A percentile compares a stretch with the other conserved stretches of the same genome.
These are phyloP conservation scores for Penicillium sp. DNA, from an alignment of 2,329 filamentous ascomycete species.

Conservation along the genomic window DNA sequence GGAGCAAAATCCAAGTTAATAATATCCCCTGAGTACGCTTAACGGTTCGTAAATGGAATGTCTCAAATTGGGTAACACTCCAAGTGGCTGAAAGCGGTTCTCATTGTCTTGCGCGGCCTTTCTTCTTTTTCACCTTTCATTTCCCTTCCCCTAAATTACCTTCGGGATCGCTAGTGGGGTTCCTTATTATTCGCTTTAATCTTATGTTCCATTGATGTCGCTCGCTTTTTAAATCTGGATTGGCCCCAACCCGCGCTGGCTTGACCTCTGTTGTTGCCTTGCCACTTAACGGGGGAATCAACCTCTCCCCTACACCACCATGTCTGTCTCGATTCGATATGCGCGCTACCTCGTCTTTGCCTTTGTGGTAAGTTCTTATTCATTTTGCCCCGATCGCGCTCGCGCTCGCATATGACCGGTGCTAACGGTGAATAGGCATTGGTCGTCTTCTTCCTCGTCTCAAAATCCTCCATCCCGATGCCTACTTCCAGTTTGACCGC, in stretches of 20 bases:
- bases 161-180: background rate
- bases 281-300: conserved; percentile 6
- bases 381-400: background rate
- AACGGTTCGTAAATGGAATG: conserved; percentile 3
- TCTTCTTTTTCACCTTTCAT: conserved; percentile 9
- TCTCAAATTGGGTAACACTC: conserved; percentile 19
- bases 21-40: conserved; percentile 10
- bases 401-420: background rate
- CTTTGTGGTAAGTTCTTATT: conserved; percentile 67
- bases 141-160: conserved; percentile 3
- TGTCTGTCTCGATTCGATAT: conserved; percentile 34
- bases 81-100: conserved; percentile 23
- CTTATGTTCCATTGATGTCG: conserved; percentile 6
- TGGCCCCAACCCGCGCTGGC: conserved; percentile 7
- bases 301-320: conserved; percentile 15
- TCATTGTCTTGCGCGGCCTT: conserved; percentile 25
- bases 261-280: conserved; percentile 12
- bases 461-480: conserved; percentile 55
- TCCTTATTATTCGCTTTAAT: background rate
- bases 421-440: conserved; percentile 50
- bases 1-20: background rate
- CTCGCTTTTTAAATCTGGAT: conserved; percentile 7
- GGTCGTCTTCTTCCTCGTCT: conserved; percentile 78
- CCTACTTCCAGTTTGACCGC: conserved; percentile 25
- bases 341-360: conserved; percentile 73